A percentile compares a stretch with the other conserved stretches of the same genome.
phyloP scores from a whole-genome alignment of 768 basidiomycete species.

The Roridomyces roridus region DNA sequence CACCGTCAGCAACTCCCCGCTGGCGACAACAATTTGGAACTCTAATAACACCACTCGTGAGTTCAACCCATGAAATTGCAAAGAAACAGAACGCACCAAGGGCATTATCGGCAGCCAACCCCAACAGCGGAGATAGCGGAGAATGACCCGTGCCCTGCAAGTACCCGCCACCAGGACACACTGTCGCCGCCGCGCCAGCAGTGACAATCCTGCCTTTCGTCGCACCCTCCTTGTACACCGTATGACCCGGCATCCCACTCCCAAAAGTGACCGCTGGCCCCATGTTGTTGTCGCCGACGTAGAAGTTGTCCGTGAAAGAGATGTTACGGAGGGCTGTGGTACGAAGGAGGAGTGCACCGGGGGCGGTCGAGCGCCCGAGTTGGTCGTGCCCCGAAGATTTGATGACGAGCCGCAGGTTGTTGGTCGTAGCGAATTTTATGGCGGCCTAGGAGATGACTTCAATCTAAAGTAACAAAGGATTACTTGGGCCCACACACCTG shows the following conservation, averaged over 20 bases:
- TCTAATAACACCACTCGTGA: not conserved
- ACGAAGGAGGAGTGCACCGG: constrained; percentile 35
- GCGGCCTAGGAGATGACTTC: constrained; percentile 25
- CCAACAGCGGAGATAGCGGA: constrained; percentile 30
- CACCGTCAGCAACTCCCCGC: not conserved
- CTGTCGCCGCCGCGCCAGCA: constrained; percentile 32
- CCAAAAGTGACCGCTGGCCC: constrained; percentile 36
- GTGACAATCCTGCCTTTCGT: constrained; percentile 31
- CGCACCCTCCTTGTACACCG: constrained; percentile 29
- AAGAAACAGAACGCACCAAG: constrained; percentile 13
- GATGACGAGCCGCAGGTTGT: constrained; percentile 38
- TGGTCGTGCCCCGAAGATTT: constrained; percentile 41
- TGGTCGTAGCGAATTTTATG: constrained; percentile 33
- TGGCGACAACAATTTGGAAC: constrained; percentile 3
- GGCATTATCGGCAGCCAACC: constrained; percentile 28
- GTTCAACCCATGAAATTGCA: not conserved
- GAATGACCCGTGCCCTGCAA: constrained; percentile 41
- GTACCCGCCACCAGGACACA: constrained; percentile 36
- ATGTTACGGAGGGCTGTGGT: constrained; percentile 36
- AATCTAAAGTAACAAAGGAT: not conserved
- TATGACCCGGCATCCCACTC: constrained; percentile 30
- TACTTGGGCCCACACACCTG: constrained; percentile 26
- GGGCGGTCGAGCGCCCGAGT: constrained; percentile 41
- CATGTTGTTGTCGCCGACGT: constrained; percentile 18
- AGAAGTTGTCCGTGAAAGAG: constrained; percentile 27